phyloP scores from a whole-genome alignment of 169 alveolate species.

The Cyclospora cayetanensis region DNA sequence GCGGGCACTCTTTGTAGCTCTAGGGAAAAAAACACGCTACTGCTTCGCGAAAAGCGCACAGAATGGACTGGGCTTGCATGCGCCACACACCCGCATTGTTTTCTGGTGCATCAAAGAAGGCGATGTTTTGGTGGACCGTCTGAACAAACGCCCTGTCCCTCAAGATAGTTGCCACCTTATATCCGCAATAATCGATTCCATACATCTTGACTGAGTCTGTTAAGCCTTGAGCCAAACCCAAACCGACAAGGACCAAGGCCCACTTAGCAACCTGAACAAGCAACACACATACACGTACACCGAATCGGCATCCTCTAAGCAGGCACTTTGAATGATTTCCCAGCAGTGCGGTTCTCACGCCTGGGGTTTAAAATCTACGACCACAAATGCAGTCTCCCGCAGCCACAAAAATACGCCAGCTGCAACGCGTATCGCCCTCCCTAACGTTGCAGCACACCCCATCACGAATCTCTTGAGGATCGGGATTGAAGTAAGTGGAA shows the following conservation, averaged over 20 bases:
- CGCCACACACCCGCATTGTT: slow-evolving; percentile 49
- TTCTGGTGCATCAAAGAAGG: slow-evolving; percentile 29
- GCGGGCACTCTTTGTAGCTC: too few relatives aligned
- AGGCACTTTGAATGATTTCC: background rate
- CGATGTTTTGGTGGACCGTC: slow-evolving; percentile 58
- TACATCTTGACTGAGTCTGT: background rate
- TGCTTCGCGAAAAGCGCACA: too few relatives aligned
- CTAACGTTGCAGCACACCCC: background rate
- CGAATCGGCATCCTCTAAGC: background rate
- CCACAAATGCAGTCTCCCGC: background rate
- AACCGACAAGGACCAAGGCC: slow-evolving; percentile 33
- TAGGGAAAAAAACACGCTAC: too few relatives aligned
- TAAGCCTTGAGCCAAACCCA: background rate
- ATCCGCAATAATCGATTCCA: slow-evolving; percentile 62
- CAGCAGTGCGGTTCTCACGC: background rate
- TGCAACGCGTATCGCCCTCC: background rate
- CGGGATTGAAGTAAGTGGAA: slow-evolving; percentile 36
- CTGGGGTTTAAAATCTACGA: background rate
- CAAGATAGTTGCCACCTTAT: slow-evolving; percentile 44
- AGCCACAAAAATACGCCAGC: background rate
- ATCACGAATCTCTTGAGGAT: slow-evolving; percentile 32
- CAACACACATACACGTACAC: background rate
- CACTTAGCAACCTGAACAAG: slow-evolving; percentile 30
- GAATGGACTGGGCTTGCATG: too few relatives aligned
- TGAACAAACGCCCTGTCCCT: slow-evolving; percentile 56